A percentile compares a stretch with the other conserved stretches of the same genome.
Evolutionary conservation across 192 early-diverging fungal species (phyloP).

Genomic region (Cetraspora pellucida): DNA sequence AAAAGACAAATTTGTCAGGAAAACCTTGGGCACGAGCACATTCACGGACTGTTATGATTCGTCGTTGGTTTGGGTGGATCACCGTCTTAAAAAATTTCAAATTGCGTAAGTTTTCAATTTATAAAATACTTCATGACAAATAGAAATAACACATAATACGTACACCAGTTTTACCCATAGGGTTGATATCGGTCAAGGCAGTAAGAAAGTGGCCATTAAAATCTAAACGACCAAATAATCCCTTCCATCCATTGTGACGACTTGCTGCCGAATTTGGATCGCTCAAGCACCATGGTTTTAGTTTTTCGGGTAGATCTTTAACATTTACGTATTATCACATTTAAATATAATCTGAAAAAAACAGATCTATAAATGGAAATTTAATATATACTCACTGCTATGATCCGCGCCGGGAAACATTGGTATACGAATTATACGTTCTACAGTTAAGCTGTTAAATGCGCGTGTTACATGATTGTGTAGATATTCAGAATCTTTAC

Average conservation of each 20-base stretch:
- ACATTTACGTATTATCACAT: not conserved
- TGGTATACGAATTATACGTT: slow-evolving; percentile 56
- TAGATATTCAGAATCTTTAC: slow-evolving; percentile 42
- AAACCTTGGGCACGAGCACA: slow-evolving; percentile 73
- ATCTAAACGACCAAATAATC: slow-evolving; percentile 62
- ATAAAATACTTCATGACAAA: not conserved
- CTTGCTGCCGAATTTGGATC: slow-evolving; percentile 53
- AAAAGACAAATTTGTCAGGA: slow-evolving; percentile 64
- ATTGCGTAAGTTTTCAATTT: not conserved
- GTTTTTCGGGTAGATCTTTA: slow-evolving; percentile 47
- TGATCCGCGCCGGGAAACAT: slow-evolving; percentile 59
- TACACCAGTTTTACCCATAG: slow-evolving; percentile 64
- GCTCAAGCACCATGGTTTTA: slow-evolving; percentile 61
- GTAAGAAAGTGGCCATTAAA: slow-evolving; percentile 63
- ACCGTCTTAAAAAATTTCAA: slow-evolving; percentile 45
- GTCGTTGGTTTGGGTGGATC: slow-evolving; percentile 63
- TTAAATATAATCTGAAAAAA: not conserved
- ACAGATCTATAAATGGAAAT: not conserved
- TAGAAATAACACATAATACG: not conserved
- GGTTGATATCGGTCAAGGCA: slow-evolving; percentile 60
- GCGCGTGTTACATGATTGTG: slow-evolving; percentile 53
- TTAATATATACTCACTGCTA: slow-evolving; percentile 27
- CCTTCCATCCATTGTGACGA: slow-evolving; percentile 65
- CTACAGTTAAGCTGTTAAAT: slow-evolving; percentile 53
- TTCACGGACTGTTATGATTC: slow-evolving; percentile 63